A percentile compares a stretch with the other conserved stretches of the same genome.
Evolutionary conservation across 495 filamentous ascomycete species (phyloP).

Genomic region (Hyaloscypha hepaticicola): DNA sequence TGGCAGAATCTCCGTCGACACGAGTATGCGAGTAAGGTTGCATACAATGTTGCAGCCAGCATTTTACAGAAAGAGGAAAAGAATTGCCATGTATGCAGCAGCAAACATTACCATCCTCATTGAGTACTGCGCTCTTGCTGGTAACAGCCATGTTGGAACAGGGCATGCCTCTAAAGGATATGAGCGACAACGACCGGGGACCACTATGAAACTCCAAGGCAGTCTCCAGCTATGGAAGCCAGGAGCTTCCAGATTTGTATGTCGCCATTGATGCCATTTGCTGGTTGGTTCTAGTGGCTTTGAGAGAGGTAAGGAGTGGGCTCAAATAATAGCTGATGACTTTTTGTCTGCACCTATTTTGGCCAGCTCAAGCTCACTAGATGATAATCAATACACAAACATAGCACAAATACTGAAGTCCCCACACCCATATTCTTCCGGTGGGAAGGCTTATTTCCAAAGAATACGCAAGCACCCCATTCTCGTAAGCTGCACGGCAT

Average conservation of each 20-base stretch:
- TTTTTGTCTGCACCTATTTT: constrained; percentile 51
- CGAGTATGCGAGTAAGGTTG: constrained; percentile 33
- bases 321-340: constrained; percentile 57
- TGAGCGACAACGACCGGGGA: constrained; percentile 30
- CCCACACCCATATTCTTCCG: constrained; percentile 10
- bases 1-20: constrained; percentile 39
- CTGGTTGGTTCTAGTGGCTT: constrained; percentile 36
- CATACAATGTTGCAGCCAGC: constrained; percentile 34
- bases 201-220: constrained; percentile 39
- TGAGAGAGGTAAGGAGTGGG: constrained; percentile 46
- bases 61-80: constrained; percentile 37
- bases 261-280: constrained; percentile 24
- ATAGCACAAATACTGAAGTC: constrained; percentile 3
- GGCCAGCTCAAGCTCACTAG: constrained; percentile 39
- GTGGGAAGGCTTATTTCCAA: background rate
- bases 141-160: constrained; percentile 20
- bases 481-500: constrained; percentile 16
- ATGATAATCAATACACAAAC: constrained; percentile 1
- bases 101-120: background rate
- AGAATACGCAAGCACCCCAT: constrained; percentile 54
- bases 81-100: constrained; percentile 30
- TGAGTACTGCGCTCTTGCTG: constrained; percentile 16
- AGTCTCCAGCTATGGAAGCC: constrained; percentile 21
- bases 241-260: constrained; percentile 27
- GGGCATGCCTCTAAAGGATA: background rate